These are phyloP conservation scores for Talinum fruticosum DNA, from an alignment of 148 eudicot species.

Conservation along the genomic window DNA sequence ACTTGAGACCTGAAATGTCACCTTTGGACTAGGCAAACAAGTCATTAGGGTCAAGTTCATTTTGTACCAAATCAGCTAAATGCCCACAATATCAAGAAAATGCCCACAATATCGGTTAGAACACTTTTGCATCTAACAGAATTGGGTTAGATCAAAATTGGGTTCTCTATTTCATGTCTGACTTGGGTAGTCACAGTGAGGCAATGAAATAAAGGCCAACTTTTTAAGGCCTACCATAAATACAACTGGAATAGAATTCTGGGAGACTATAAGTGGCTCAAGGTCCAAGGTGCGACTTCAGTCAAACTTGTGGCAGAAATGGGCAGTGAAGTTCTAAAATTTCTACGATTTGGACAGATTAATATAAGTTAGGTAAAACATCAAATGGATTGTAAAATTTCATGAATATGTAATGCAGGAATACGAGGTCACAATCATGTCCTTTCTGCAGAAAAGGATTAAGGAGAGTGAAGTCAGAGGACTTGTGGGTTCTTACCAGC, in stretches of 20 bases:
- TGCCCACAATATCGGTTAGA: not conserved
- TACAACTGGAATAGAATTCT: not conserved
- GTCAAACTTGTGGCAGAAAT: not conserved
- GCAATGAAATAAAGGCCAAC: not conserved
- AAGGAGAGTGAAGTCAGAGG: slow-evolving; percentile 67
- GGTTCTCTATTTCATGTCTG: not conserved
- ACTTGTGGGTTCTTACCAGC: slow-evolving; percentile 75
- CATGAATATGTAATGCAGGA: slow-evolving; percentile 40
- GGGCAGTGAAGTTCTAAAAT: not conserved
- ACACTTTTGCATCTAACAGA: not conserved
- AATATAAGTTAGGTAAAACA: not conserved
- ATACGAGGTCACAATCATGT: slow-evolving; percentile 64
- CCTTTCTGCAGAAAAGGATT: slow-evolving; percentile 80
- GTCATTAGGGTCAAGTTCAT: not conserved
- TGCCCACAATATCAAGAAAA: not conserved
- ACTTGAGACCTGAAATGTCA: not conserved
- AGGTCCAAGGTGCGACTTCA: not conserved
- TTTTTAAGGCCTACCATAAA: not conserved
- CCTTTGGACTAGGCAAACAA: not conserved
- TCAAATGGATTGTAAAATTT: not conserved
- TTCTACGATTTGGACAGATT: not conserved
- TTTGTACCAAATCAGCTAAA: not conserved
- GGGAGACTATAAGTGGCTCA: not conserved
- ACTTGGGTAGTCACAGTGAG: not conserved
- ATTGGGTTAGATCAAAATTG: not conserved